Evolutionary conservation across 768 basidiomycete genomes (phyloP), one percentile per base, ranked within the genome.

Genomic region (Suillus discolor): DNA sequence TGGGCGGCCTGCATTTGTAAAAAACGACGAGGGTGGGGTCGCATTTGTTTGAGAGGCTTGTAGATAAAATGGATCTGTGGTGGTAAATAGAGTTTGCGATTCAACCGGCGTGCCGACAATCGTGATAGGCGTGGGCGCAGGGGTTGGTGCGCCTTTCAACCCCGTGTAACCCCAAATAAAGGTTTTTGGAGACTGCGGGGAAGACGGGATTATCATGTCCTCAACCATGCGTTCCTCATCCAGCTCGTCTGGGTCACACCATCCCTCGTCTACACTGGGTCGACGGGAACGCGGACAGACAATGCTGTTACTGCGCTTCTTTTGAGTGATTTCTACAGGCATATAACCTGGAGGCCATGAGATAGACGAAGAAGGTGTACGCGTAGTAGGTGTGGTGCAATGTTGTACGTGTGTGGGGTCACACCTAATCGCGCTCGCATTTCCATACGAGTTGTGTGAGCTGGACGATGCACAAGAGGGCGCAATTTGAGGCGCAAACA

Each of bases 21-120:
- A 80, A 62, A 82, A 75, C 13, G 74, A 73, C 2, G 77, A 44
- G 13, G 74, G 72, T 0, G 80, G 79, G 13, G 74, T 67, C 7
- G 78, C 65, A 28, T 28, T 28, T 31, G 25, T 28, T 67, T 83
- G 83, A n/a, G 74, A 70, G 28, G 78, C 78, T 25, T 83, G 81
- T 65, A 83, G 68, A 69, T 81, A 84, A 71, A 84, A 84, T n/a
- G 83, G 84, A 67, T 84, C 84, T 13, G 83, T 80, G 61, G 81
- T 79, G 1, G 81, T 73, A 70, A 84, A 84, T 39, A 74, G 68
- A 42, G 81, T 80, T 62, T 77, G 42, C 1, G 71, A 31, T 31
- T 76, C 76, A 42, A 71, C 61, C 62, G 78, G 70, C 57, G 63
- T 64, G 65, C 57, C 63, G 11, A 73, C 66, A 6, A 64, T 34